Conservation (phyloP, 176 grass and related monocot species). For the Thinopyrum elongatum region DNA sequence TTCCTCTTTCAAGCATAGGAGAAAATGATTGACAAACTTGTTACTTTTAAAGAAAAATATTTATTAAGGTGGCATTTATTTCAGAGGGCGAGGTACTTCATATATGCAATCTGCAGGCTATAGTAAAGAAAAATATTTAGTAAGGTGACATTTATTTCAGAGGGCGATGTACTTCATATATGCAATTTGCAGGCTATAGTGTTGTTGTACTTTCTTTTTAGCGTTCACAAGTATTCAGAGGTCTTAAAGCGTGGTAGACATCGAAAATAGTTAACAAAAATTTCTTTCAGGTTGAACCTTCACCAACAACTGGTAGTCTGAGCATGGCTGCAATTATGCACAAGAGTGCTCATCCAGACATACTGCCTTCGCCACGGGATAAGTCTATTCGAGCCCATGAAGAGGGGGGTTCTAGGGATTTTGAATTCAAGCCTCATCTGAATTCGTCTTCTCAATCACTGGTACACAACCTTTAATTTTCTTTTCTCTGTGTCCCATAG, state of each 20-base stretch:
- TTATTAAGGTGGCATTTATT: not conserved
- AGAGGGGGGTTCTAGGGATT: conserved; percentile 58
- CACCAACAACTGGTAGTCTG: conserved; percentile 93
- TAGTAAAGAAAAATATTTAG: not conserved
- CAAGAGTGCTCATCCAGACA: conserved; percentile 48
- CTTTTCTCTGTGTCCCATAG: not conserved
- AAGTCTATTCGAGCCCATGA: conserved; percentile 37
- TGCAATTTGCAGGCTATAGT: not conserved
- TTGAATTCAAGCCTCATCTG: conserved; percentile 74
- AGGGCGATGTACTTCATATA: not conserved
- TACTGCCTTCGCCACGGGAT: conserved; percentile 62
- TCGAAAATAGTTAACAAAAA: not conserved
- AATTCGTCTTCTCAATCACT: conserved; percentile 46
- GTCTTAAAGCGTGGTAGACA: not conserved
- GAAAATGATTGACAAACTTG: conserved; percentile 1
- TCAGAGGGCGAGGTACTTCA: not conserved
- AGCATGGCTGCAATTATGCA: conserved; percentile 67
- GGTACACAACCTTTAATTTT: conserved; percentile 31
- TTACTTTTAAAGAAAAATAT: not conserved
- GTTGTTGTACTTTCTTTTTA: not conserved
- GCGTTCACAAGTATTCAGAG: not conserved
- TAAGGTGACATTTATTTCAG: not conserved
- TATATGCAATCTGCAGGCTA: not conserved
- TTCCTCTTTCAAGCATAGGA: not conserved
- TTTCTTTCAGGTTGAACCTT: conserved; percentile 91